Base-by-base conservation (phyloP, 106 monocot species). In the Acorus calamus region DNA sequence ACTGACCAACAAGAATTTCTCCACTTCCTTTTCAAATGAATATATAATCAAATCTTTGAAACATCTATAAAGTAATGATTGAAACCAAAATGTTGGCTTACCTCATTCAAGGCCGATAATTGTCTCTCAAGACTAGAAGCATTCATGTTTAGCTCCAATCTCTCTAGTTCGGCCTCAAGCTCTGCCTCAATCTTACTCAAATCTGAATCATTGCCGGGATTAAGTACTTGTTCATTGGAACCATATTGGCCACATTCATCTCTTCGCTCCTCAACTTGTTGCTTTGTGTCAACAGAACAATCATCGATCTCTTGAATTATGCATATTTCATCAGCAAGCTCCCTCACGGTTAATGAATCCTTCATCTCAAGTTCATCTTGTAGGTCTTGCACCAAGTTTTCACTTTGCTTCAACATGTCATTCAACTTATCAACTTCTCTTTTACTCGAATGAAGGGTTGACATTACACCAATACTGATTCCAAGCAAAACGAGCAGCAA, bases 281-380 rank as follows among this genome's bases (percentile, higher is more conserved):
- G 57, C 68, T 72, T 64, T 52, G 55, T 12, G 58, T 75, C 61
- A 5, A 52, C 11, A 66, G 52, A 47, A 62, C 12, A 63, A 47
- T 53, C 45, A 44, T 53, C 46, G 42, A 43, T 46, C 72, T 71
- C 59, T 14, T 50, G 42, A 44, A 47, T 73, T 61, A 68, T 57
- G 63, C 48, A 71, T 57, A 77, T 44, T 56, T 78, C 64, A 68
- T 77, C 66, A 43, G 11, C 47, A 42, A 90, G 47, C 66, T 87
- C 90, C 42, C 84, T 82, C 14, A 90, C 80, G 47, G 70, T 78
- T 8, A 87, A 51, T 52, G 77, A 81, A 59, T 87, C 77, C 64
- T 84, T 96, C 94, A 96, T 87, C 67, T 82, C 84, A 49, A 96
- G 71, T 68, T 84, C 90, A 50, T 90, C 94, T 44, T 90, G 84